Conservation (phyloP, 306 rosid genomes). For the Quillaja saponaria region DNA sequence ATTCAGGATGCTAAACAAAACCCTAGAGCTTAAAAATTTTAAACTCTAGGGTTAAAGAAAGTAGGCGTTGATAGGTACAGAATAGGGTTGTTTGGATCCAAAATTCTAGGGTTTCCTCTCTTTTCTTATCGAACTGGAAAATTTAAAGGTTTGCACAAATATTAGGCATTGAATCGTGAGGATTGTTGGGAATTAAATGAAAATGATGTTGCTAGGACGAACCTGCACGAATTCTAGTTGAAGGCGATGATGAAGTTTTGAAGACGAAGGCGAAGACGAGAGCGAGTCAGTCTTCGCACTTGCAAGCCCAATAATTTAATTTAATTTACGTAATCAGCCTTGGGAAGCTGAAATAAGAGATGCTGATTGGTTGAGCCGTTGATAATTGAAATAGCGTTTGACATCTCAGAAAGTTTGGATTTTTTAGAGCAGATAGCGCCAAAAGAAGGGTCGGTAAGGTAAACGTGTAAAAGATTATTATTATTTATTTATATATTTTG, state of each 20-base stretch:
- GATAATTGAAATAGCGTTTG: no score
- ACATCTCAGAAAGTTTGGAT: no score
- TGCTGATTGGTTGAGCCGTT: no score
- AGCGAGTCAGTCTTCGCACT: background rate
- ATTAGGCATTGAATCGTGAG: background rate
- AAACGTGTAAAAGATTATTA: no score
- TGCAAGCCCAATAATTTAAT: no score
- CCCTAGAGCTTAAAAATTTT: slow-evolving; percentile 20
- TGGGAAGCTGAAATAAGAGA: no score
- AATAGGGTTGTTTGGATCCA: background rate
- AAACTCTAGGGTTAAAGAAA: slow-evolving; percentile 26
- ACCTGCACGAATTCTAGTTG: background rate
- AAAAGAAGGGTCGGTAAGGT: no score
- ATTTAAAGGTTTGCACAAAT: background rate
- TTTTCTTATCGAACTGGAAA: background rate
- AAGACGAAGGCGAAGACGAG: background rate
- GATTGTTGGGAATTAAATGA: background rate
- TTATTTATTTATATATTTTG: no score
- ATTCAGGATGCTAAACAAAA: background rate
- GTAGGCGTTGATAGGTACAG: background rate
- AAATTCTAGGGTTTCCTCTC: slow-evolving; percentile 14
- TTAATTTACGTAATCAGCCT: no score
- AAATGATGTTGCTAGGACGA: no score
- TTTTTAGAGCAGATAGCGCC: no score
- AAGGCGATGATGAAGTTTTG: background rate